phyloP scores from a whole-genome alignment of 805 yeast species.

The Kodamaea sagamina region DNA sequence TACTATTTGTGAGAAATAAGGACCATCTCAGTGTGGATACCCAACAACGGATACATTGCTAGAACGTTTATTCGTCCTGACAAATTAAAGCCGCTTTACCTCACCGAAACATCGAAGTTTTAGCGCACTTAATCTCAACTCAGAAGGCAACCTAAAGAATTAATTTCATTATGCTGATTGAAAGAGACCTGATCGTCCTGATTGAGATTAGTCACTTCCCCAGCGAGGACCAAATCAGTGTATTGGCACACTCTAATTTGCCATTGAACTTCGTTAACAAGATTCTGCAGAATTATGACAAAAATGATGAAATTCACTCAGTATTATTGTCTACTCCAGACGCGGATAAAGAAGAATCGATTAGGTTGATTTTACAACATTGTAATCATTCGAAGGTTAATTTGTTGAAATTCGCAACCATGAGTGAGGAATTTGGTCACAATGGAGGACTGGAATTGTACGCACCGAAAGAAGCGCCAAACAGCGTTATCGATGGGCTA shows the following conservation, averaged over 20 bases:
- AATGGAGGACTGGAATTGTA: background rate
- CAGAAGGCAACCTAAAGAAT: too few relatives aligned
- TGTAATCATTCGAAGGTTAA: background rate
- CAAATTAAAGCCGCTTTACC: too few relatives aligned
- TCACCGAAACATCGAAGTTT: too few relatives aligned
- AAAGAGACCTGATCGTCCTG: too few relatives aligned
- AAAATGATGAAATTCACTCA: background rate
- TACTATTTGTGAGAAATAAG: background rate
- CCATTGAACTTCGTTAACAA: background rate
- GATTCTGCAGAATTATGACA: background rate
- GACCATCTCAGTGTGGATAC: too few relatives aligned
- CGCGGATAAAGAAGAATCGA: background rate
- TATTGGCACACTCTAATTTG: background rate
- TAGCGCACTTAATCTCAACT: too few relatives aligned
- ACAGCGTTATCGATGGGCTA: too few relatives aligned
- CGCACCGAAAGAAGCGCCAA: background rate
- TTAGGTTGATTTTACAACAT: background rate
- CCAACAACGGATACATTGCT: too few relatives aligned
- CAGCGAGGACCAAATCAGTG: background rate
- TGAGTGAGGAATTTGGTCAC: background rate
- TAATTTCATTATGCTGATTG: too few relatives aligned
- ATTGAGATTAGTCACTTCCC: too few relatives aligned
- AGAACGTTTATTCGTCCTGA: too few relatives aligned
- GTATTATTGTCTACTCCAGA: background rate
- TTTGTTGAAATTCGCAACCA: background rate